Conservation (phyloP, 805 yeast genomes). For the Cyberlindnera petersonii region DNA sequence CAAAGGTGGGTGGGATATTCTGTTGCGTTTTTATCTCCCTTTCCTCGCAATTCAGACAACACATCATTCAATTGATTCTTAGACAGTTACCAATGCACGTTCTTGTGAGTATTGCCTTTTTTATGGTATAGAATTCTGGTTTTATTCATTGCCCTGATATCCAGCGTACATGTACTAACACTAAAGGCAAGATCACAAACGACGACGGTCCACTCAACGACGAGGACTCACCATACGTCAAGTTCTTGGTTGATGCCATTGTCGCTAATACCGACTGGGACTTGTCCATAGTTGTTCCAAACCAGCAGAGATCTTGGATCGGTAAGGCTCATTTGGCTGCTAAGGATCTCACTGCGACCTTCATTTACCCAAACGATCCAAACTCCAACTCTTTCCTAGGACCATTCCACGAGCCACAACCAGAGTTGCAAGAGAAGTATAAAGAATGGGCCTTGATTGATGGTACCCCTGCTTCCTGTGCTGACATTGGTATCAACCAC, state of each 20-base stretch:
- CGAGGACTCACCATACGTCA: slow-evolving; percentile 76
- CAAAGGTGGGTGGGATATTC: too few relatives aligned
- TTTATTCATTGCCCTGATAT: too few relatives aligned
- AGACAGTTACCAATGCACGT: slow-evolving; percentile 11
- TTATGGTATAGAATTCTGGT: too few relatives aligned
- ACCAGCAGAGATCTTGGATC: slow-evolving; percentile 87
- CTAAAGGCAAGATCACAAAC: slow-evolving; percentile 57
- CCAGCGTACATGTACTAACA: slow-evolving; percentile 8
- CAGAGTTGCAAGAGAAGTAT: slow-evolving; percentile 32
- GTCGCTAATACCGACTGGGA: slow-evolving; percentile 72
- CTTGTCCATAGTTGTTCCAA: slow-evolving; percentile 77
- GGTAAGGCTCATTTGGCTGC: slow-evolving; percentile 96
- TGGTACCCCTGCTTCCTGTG: slow-evolving; percentile 95
- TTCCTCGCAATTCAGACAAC: too few relatives aligned
- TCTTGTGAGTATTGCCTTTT: slow-evolving; percentile 12
- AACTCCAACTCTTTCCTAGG: slow-evolving; percentile 56
- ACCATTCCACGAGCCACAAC: slow-evolving; percentile 56
- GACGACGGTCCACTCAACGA: slow-evolving; percentile 95
- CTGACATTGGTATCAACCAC: slow-evolving; percentile 84
- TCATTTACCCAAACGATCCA: slow-evolving; percentile 54
- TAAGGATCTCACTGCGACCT: slow-evolving; percentile 53
- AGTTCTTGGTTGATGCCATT: slow-evolving; percentile 72
- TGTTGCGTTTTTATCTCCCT: too few relatives aligned
- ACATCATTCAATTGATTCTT: too few relatives aligned
- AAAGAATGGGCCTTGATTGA: slow-evolving; percentile 86